Evolutionary conservation across 2,329 filamentous ascomycete species (phyloP).

Genomic region (Monilinia laxa): DNA sequence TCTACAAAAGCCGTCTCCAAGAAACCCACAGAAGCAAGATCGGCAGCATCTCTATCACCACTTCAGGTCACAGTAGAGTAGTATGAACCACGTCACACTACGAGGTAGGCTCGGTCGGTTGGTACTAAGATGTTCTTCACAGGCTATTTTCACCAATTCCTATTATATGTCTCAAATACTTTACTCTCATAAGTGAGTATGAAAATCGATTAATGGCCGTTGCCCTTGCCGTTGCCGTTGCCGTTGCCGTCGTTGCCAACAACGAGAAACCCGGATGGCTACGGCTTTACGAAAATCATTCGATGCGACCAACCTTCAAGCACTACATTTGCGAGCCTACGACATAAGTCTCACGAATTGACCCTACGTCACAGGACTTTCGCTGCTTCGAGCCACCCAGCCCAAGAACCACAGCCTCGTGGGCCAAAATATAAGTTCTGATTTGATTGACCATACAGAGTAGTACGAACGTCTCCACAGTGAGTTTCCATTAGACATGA

Average conservation of each 20-base stretch:
- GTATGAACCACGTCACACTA: constrained; percentile 13
- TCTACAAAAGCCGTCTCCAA: constrained; percentile 15
- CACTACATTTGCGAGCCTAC: neutral
- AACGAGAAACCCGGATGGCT: neutral
- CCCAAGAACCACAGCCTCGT: constrained; percentile 16
- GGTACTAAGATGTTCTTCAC: neutral
- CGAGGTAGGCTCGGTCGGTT: neutral
- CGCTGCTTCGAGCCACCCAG: neutral
- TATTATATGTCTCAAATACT: constrained; percentile 1
- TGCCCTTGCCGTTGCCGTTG: constrained; percentile 1
- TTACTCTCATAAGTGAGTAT: neutral
- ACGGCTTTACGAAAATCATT: neutral
- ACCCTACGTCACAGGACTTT: neutral
- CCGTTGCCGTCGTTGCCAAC: neutral
- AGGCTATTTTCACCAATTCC: constrained; percentile 1
- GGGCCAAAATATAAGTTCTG: neutral
- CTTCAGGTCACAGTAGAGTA: constrained; percentile 10
- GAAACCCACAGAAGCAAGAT: constrained; percentile 17
- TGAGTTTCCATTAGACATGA: constrained; percentile 12
- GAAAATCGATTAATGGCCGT: neutral
- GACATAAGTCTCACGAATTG: neutral
- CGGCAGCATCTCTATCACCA: constrained; percentile 19
- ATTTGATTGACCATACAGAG: constrained; percentile 4
- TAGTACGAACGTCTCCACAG: constrained; percentile 14
- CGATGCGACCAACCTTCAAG: neutral